phyloP scores from a whole-genome alignment of 257 asterid genomes.

The Primulina eburnea region DNA sequence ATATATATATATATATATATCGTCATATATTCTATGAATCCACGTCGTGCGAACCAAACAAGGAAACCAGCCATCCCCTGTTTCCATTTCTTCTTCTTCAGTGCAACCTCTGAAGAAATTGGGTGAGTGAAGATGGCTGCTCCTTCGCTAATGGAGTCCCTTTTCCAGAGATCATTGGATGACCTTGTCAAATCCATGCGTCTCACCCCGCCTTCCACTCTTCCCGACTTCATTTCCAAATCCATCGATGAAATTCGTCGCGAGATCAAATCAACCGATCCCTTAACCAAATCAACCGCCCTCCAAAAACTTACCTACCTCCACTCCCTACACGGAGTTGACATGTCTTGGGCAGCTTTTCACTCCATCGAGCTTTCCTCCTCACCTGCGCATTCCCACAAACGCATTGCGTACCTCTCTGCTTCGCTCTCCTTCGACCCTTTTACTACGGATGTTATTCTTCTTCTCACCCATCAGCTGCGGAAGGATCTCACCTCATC shows the following conservation, averaged over 20 bases:
- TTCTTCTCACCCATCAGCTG: conserved; percentile 89
- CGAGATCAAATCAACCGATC: conserved; percentile 81
- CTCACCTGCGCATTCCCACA: conserved; percentile 49
- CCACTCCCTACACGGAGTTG: conserved; percentile 71
- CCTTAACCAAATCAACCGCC: conserved; percentile 66
- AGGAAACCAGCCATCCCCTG: neutral
- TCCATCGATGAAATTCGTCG: conserved; percentile 83
- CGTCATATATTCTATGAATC: no score
- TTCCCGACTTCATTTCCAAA: conserved; percentile 53
- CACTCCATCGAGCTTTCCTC: conserved; percentile 86
- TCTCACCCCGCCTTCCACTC: conserved; percentile 40
- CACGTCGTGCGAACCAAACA: no score
- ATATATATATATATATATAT: no score
- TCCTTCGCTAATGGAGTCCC: conserved; percentile 77
- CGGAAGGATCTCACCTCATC: conserved; percentile 77
- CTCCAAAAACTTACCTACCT: conserved; percentile 77
- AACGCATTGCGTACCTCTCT: conserved; percentile 68
- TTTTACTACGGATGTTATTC: conserved; percentile 71
- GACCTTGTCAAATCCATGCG: conserved; percentile 80
- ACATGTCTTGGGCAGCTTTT: conserved; percentile 85
- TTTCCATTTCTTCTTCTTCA: neutral
- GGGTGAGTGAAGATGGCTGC: conserved; percentile 38
- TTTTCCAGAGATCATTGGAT: conserved; percentile 78
- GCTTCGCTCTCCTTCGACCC: conserved; percentile 81
- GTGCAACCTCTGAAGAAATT: neutral